Percentiles rank a stretch among this genome's conserved stretches.
phyloP scores from a whole-genome alignment of 129 eudicot genomes.

The Escallonia rubra region DNA sequence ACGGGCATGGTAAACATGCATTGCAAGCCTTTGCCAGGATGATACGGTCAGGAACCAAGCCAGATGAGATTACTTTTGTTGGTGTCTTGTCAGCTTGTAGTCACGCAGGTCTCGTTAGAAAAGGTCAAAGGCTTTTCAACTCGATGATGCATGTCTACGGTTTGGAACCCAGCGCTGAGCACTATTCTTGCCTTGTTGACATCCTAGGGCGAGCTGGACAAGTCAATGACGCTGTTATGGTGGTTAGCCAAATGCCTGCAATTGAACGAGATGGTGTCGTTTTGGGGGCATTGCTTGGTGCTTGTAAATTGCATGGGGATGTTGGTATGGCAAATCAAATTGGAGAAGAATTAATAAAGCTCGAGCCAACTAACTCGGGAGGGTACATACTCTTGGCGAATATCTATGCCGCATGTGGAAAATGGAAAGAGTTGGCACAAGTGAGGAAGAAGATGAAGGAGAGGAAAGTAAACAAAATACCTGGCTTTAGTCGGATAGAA shows the following conservation, averaged over 20 bases:
- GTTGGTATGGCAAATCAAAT: conserved; percentile 24
- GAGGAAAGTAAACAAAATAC: conserved; percentile 26
- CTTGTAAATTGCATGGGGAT: conserved; percentile 42
- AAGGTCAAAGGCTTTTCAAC: conserved; percentile 43
- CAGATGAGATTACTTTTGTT: conserved; percentile 35
- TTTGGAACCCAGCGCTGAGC: conserved; percentile 39
- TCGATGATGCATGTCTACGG: conserved; percentile 37
- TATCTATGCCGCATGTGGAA: conserved; percentile 37
- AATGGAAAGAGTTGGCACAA: conserved; percentile 32
- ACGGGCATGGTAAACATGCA: conserved; percentile 36
- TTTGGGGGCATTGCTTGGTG: conserved; percentile 47
- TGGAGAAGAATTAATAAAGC: conserved; percentile 34
- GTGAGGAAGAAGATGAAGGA: conserved; percentile 49
- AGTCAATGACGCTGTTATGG: conserved; percentile 37
- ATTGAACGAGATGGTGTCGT: conserved; percentile 39
- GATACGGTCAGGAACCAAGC: conserved; percentile 34
- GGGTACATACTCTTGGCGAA: conserved; percentile 41
- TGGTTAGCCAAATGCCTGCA: conserved; percentile 37
- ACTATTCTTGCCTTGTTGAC: conserved; percentile 49
- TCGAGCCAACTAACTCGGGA: conserved; percentile 38
- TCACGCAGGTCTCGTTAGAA: conserved; percentile 50
- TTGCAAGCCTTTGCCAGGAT: conserved; percentile 43
- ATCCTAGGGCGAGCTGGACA: conserved; percentile 48
- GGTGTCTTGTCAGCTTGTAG: conserved; percentile 56
- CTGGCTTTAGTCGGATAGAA: conserved; percentile 42